phyloP scores from a whole-genome alignment of 2,329 filamentous ascomycete species.

The Paecilomyces variotii region DNA sequence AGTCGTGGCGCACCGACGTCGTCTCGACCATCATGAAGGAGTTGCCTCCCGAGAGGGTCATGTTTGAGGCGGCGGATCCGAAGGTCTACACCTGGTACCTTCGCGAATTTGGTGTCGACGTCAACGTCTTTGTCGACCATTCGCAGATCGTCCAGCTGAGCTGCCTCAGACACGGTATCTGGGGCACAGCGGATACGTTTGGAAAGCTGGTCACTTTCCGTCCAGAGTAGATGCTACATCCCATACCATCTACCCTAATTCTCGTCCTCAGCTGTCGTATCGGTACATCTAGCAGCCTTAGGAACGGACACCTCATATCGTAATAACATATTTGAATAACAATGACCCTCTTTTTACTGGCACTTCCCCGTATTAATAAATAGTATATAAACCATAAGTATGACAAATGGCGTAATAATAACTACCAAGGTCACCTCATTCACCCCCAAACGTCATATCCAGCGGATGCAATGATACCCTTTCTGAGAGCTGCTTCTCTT shows the following conservation, averaged over 20 bases:
- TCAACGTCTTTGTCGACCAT: constrained; percentile 52
- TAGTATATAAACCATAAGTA: too few species aligned
- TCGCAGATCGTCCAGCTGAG: constrained; percentile 51
- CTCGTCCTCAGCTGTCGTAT: too few species aligned
- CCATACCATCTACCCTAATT: not conserved
- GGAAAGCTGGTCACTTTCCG: constrained; percentile 43
- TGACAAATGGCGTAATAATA: too few species aligned
- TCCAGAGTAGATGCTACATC: constrained; percentile 8
- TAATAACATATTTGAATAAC: too few species aligned
- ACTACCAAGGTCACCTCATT: too few species aligned
- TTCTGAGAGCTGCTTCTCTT: too few species aligned
- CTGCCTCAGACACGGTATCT: constrained; percentile 45
- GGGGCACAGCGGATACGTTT: constrained; percentile 50
- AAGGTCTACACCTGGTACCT: constrained; percentile 51
- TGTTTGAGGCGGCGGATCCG: constrained; percentile 52
- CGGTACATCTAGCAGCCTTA: too few species aligned
- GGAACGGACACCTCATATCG: too few species aligned
- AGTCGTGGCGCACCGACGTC: constrained; percentile 47
- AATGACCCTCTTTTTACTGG: too few species aligned
- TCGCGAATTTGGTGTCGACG: constrained; percentile 49
- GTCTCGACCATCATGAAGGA: constrained; percentile 47
- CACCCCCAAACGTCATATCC: too few species aligned
- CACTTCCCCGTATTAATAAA: too few species aligned
- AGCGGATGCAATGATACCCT: too few species aligned
- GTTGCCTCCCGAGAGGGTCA: constrained; percentile 44